Conservation (phyloP, 225 moss, liverwort and hornwort genomes). For the Polytrichum commune region DNA sequence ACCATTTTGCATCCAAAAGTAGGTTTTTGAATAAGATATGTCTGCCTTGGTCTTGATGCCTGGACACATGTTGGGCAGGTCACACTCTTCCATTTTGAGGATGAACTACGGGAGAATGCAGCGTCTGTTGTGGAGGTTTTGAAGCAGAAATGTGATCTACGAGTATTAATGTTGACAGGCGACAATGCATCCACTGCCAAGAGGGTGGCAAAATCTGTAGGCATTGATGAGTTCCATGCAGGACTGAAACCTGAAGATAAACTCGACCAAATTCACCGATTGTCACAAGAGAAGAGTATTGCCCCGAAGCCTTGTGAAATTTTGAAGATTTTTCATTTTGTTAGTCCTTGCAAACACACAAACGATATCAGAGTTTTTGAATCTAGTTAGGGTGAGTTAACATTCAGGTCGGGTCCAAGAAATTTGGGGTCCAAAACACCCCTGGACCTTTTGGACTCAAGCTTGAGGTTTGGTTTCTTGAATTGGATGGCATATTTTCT, state of each 20-base stretch:
- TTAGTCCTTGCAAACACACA: too few relatives aligned
- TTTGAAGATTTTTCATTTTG: too few relatives aligned
- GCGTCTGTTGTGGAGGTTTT: conserved; percentile 70
- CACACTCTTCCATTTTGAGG: conserved; percentile 96
- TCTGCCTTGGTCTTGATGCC: background rate
- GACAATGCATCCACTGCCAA: conserved; percentile 82
- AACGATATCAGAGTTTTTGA: too few relatives aligned
- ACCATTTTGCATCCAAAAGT: too few relatives aligned
- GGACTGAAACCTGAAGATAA: conserved; percentile 95
- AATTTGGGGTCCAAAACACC: too few relatives aligned
- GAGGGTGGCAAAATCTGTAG: conserved; percentile 79
- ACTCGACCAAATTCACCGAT: conserved; percentile 66
- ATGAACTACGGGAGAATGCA: conserved; percentile 76
- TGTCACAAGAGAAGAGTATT: conserved; percentile 66
- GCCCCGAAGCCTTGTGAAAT: background rate
- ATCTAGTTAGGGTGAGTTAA: too few relatives aligned
- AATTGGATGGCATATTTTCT: too few relatives aligned
- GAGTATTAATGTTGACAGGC: conserved; percentile 90
- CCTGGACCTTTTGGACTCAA: too few relatives aligned
- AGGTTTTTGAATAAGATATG: background rate
- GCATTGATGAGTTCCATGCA: conserved; percentile 79
- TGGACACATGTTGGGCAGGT: conserved; percentile 39
- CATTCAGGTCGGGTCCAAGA: too few relatives aligned
- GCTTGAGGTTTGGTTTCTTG: too few relatives aligned
- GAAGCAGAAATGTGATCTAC: conserved; percentile 59